These are phyloP conservation scores for Cyanidiococcus yangmingshanensis DNA, from an alignment of 23 red algal species.

Conservation along the genomic window DNA sequence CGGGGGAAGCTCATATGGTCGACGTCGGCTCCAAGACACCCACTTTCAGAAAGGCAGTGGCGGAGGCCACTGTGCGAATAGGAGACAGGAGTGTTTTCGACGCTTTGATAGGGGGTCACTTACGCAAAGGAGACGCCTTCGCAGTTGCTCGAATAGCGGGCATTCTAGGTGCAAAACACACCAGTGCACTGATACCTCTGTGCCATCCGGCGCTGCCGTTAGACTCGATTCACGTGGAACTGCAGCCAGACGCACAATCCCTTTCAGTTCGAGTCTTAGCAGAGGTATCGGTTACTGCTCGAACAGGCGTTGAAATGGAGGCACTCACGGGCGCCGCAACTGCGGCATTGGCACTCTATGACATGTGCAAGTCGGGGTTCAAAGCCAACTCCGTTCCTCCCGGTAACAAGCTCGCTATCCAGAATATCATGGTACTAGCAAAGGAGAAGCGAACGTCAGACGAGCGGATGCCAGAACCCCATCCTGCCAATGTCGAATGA, in stretches of 20 bases:
- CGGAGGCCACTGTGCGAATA: conserved; percentile 44
- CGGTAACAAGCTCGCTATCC: neutral
- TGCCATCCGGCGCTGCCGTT: conserved; percentile 72
- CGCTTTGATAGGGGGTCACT: neutral
- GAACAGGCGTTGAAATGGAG: conserved; percentile 97
- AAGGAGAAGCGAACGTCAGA: neutral
- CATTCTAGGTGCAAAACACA: conserved; percentile 73
- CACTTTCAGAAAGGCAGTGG: conserved; percentile 38
- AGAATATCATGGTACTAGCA: neutral
- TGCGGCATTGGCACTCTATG: conserved; percentile 87
- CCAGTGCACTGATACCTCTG: conserved; percentile 61
- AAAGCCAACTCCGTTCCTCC: conserved; percentile 11
- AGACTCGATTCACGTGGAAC: conserved; percentile 39
- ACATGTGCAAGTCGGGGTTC: conserved; percentile 91
- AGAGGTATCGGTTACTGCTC: conserved; percentile 20
- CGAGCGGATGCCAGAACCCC: neutral
- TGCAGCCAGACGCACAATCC: conserved; percentile 18
- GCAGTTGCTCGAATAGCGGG: conserved; percentile 67
- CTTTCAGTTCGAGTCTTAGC: neutral
- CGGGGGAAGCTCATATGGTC: conserved; percentile 64
- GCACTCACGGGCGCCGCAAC: conserved; percentile 69
- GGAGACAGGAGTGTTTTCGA: conserved; percentile 16
- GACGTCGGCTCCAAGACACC: conserved; percentile 50
- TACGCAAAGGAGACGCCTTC: conserved; percentile 68
- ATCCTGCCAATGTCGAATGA: no score